Conservation (phyloP, 495 filamentous ascomycete species). For the Aspergillus sclerotiicarbonarius region DNA sequence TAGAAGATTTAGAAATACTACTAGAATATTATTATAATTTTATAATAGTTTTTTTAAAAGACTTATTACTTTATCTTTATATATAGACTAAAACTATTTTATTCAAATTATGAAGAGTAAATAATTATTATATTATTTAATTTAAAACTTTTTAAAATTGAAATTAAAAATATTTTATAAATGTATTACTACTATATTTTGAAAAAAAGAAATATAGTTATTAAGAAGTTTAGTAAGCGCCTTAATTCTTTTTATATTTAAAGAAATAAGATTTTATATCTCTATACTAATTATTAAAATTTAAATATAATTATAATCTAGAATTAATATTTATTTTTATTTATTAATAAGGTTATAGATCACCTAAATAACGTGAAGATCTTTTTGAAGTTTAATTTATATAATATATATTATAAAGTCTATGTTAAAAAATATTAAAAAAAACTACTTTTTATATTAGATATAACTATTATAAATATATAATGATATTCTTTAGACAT, state of each 20-base stretch:
- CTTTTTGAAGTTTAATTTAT: not conserved
- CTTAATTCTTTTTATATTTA: too few species aligned
- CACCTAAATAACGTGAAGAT: not conserved
- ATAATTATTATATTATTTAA: too few species aligned
- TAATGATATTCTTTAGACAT: not conserved
- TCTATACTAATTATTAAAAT: not conserved
- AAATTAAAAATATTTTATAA: too few species aligned
- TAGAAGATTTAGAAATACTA: too few species aligned
- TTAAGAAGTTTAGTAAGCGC: too few species aligned
- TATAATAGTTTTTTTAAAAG: not conserved
- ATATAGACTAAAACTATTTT: too few species aligned
- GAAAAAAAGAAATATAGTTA: too few species aligned
- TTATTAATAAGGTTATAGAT: not conserved
- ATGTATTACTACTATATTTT: too few species aligned
- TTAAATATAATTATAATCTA: not conserved
- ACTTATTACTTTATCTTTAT: too few species aligned
- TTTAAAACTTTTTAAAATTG: too few species aligned
- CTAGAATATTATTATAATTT: not conserved
- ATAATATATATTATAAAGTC: constrained; percentile 2
- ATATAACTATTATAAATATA: not conserved
- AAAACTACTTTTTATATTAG: not conserved
- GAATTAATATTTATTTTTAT: not conserved
- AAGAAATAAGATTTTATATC: too few species aligned
- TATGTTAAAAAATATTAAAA: not conserved
- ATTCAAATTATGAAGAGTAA: too few species aligned